These are phyloP conservation scores for Madurella fahalii DNA, from an alignment of 2,329 filamentous ascomycete genomes.

Conservation along the genomic window DNA sequence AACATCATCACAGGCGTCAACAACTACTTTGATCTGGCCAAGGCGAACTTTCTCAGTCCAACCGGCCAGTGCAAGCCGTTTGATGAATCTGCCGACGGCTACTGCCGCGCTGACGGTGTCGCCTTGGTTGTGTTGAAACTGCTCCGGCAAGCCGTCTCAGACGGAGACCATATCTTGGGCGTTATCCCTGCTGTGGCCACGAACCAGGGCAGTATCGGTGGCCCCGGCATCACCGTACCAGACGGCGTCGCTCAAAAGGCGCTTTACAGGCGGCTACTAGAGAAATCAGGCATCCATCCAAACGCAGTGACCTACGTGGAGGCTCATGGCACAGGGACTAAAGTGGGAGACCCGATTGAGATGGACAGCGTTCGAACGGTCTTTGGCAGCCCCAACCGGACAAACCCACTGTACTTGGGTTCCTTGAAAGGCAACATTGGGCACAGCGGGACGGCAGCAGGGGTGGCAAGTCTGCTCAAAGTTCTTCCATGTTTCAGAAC, in stretches of 20 bases:
- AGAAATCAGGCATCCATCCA: background rate
- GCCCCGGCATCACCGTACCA: conserved; percentile 28
- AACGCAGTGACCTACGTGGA: conserved; percentile 16
- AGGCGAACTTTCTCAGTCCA: conserved; percentile 32
- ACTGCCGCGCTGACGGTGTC: conserved; percentile 21
- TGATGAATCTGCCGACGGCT: conserved; percentile 29
- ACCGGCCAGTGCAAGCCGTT: conserved; percentile 32
- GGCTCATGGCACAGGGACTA: conserved; percentile 40
- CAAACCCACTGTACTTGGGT: conserved; percentile 10
- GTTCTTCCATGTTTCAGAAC: conserved; percentile 20
- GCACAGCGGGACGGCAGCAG: conserved; percentile 23
- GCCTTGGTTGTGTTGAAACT: conserved; percentile 18
- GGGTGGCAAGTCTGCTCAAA: conserved; percentile 32
- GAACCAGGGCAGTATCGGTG: conserved; percentile 29
- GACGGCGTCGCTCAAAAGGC: conserved; percentile 19
- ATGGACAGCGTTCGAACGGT: conserved; percentile 22
- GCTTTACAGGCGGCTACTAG: conserved; percentile 7
- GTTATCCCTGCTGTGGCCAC: conserved; percentile 27
- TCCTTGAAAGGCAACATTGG: conserved; percentile 31
- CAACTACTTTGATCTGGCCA: conserved; percentile 27
- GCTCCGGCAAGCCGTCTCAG: conserved; percentile 27
- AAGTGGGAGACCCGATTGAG: conserved; percentile 40
- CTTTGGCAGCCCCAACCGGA: background rate
- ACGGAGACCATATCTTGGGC: conserved; percentile 27
- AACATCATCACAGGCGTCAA: conserved; percentile 33